A percentile compares a stretch with the other conserved stretches of the same genome.
Evolutionary conservation across 257 asterid species (phyloP).

Genomic region (Primulina eburnea): DNA sequence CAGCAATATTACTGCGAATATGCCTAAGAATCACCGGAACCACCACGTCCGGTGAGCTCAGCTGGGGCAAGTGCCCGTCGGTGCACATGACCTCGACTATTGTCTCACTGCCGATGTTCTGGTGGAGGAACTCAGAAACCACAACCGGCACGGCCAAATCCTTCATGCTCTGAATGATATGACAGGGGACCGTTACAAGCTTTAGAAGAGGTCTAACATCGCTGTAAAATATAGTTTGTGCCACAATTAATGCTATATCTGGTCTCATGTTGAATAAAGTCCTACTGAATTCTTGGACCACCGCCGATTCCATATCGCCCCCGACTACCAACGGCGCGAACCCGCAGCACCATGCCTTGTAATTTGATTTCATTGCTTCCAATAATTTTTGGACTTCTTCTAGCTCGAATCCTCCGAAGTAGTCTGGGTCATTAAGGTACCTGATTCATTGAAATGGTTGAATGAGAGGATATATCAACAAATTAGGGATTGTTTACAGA

Average conservation of each 20-base stretch:
- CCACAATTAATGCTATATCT: constrained; percentile 64
- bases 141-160: constrained; percentile 70
- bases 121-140: constrained; percentile 74
- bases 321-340: constrained; percentile 73
- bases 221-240: constrained; percentile 46
- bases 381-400: constrained; percentile 41
- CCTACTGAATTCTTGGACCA: constrained; percentile 77
- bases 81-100: constrained; percentile 61
- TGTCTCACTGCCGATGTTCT: constrained; percentile 54
- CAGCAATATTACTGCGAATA: constrained; percentile 37
- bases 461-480: background rate
- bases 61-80: constrained; percentile 77
- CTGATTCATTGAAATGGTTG: constrained; percentile 10
- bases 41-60: constrained; percentile 61
- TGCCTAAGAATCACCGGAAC: constrained; percentile 65
- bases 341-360: constrained; percentile 66
- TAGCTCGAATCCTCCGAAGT: constrained; percentile 45
- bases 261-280: constrained; percentile 75
- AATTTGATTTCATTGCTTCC: constrained; percentile 53
- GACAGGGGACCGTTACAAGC: constrained; percentile 68
- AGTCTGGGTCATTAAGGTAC: constrained; percentile 40
- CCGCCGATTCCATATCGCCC: constrained; percentile 70
- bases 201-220: constrained; percentile 44
- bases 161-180: constrained; percentile 67
- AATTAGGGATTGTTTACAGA: no score